Base-by-base conservation (phyloP, 2,329 filamentous ascomycete species). In the Alternaria longipes region DNA sequence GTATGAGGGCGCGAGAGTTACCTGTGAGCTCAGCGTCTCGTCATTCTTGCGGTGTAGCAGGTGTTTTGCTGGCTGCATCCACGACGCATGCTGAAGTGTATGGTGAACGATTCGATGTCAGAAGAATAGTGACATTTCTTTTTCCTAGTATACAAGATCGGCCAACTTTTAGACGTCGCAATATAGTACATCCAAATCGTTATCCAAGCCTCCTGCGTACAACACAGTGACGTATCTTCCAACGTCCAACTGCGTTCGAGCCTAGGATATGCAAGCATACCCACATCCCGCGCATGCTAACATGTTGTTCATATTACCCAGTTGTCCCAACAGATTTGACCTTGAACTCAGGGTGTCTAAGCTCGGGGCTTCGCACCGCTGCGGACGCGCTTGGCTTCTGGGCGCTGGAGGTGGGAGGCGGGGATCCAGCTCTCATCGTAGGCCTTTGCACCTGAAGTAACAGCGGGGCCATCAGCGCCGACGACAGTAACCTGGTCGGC, bases 401-500 rank as follows among this genome's bases (percentile, higher is more conserved):
- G 94, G 71, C 92, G 90, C 84, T 94, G 92, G 80, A 97, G 88
- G 82, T 98, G 94, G 79, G 91, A 89, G 64, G 89, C 88, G 30
- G 94, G 93, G 72, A 97, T 97, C 94, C 94, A 97, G 84, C 90
- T 92, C 84, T 94, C 90, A 74, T 97, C 94, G 81, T 94, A 97
- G 63, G 85, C 85, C 83, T 92, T 92, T 63, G 89, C 85, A 61
- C 89, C 87, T 66, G 87, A 89, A 58, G 90, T 86, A 59, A 89
- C 87, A 64, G 88, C 89, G 51, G 90, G 85, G 58, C 89, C 88
- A 80, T 93, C 91, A 65, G 88, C 86, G 65, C 90, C 90, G 40
- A 90, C 87, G 50, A 91, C 87, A 40, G 85, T 82, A 71, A 84
- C 79, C 78, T 87, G 85, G 54, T 86, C 84, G 46, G 81, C 79